These are phyloP conservation scores for Mycena olivaceomarginata DNA, from an alignment of 768 basidiomycete species.

Conservation along the genomic window DNA sequence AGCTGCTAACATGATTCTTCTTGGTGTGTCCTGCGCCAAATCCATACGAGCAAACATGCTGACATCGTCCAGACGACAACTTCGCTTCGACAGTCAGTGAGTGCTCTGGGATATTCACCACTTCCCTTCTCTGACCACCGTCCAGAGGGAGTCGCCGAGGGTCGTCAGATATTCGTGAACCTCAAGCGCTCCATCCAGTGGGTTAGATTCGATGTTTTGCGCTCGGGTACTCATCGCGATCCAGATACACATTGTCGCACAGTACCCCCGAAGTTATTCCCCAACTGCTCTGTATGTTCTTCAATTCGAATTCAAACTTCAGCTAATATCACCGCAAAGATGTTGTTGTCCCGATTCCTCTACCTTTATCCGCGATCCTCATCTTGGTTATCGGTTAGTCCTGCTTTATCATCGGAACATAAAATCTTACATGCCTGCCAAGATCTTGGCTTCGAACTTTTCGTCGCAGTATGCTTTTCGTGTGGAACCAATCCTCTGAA, in stretches of 20 bases:
- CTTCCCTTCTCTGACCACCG: not conserved
- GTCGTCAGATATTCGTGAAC: constrained; percentile 82
- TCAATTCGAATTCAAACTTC: not conserved
- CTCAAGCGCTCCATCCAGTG: constrained; percentile 84
- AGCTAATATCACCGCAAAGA: constrained; percentile 57
- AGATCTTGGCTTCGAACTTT: constrained; percentile 86
- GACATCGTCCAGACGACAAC: constrained; percentile 71
- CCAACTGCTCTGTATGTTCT: constrained; percentile 75
- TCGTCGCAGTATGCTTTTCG: constrained; percentile 72
- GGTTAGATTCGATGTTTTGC: constrained; percentile 34
- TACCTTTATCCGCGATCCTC: constrained; percentile 80
- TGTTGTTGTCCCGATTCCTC: constrained; percentile 80
- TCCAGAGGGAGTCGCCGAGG: constrained; percentile 80
- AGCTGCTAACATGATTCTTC: constrained; percentile 84
- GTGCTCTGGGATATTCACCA: constrained; percentile 48
- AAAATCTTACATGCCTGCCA: constrained; percentile 1
- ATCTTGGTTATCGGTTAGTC: constrained; percentile 81
- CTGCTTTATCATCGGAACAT: not conserved
- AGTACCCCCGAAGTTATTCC: constrained; percentile 84
- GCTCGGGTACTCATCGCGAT: not conserved
- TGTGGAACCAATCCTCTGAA: not conserved
- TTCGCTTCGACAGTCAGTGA: constrained; percentile 83
- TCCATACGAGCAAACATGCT: not conserved
- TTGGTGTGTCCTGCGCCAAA: constrained; percentile 61
- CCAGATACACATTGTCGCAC: constrained; percentile 78